Percentiles rank a stretch among this genome's conserved stretches.
Conservation (phyloP, 495 filamentous ascomycete species). For the Usnea hakonensis region DNA sequence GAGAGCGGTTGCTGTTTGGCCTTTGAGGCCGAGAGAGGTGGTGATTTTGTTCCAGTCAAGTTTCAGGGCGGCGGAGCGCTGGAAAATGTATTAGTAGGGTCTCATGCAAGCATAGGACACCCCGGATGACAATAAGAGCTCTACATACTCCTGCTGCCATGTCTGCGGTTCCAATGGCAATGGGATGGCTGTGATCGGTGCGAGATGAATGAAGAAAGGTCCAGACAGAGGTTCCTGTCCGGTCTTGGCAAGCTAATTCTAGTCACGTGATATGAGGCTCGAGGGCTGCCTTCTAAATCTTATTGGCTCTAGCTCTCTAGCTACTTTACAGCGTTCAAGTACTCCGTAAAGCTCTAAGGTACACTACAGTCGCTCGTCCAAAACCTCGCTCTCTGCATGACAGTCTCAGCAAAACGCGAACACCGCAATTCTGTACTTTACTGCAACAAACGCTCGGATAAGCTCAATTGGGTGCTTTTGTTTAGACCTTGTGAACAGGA, state of each 20-base stretch:
- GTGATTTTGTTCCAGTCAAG: constrained; percentile 95
- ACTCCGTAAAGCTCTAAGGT: too few relatives aligned
- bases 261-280: constrained; percentile 34
- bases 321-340: too few relatives aligned
- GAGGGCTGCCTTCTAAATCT: too few relatives aligned
- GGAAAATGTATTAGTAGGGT: constrained; percentile 27
- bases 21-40: constrained; percentile 88
- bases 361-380: too few relatives aligned
- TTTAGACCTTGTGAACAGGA: not conserved
- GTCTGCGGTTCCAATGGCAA: constrained; percentile 39
- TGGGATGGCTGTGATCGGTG: constrained; percentile 20
- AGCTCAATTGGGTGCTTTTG: not conserved
- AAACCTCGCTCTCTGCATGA: too few relatives aligned
- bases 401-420: too few relatives aligned
- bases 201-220: constrained; percentile 37
- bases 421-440: not conserved
- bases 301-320: too few relatives aligned
- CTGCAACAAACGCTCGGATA: not conserved
- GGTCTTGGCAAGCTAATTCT: constrained; percentile 30
- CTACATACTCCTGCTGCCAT: constrained; percentile 69
- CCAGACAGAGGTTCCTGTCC: constrained; percentile 35
- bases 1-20: constrained; percentile 82
- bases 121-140: not conserved
- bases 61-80: constrained; percentile 98
- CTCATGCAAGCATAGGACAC: not conserved